Percentiles rank a stretch among this genome's conserved stretches.
Evolutionary conservation across 2,329 filamentous ascomycete genomes (phyloP).

Genomic region (Sclerotinia nivalis): DNA sequence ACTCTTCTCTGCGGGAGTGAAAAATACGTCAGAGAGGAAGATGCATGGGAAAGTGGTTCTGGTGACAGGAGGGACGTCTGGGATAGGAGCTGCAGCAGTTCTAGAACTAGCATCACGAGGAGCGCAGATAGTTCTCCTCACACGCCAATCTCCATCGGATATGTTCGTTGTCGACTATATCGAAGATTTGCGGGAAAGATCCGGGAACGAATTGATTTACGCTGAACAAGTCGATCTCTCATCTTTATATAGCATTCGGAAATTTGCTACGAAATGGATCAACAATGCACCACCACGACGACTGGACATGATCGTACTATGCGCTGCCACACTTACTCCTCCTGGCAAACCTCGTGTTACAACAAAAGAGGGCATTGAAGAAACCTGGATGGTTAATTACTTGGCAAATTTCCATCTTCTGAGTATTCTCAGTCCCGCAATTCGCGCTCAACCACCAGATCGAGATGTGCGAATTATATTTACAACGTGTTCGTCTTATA

Average conservation of each 20-base stretch:
- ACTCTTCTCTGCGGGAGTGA: conserved; percentile 73
- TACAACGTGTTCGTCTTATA: conserved; percentile 84
- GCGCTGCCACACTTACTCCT: conserved; percentile 75
- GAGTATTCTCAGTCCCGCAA: conserved; percentile 84
- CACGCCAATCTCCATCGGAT: conserved; percentile 77
- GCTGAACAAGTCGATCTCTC: conserved; percentile 91
- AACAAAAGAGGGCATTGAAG: conserved; percentile 80
- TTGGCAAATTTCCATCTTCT: conserved; percentile 94
- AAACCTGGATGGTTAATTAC: conserved; percentile 93
- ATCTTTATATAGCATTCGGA: conserved; percentile 84
- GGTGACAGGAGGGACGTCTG: conserved; percentile 91
- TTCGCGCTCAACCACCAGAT: conserved; percentile 89
- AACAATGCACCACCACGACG: conserved; percentile 89
- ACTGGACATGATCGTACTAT: conserved; percentile 88
- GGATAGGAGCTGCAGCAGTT: conserved; percentile 79
- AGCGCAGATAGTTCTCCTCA: conserved; percentile 88
- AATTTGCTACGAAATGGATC: conserved; percentile 97
- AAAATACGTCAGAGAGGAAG: conserved; percentile 72
- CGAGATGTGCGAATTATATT: conserved; percentile 89
- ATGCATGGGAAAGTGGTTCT: conserved; percentile 95
- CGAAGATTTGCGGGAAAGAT: conserved; percentile 75
- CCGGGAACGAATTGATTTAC: conserved; percentile 85
- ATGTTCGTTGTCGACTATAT: conserved; percentile 91
- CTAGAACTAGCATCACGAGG: conserved; percentile 75
- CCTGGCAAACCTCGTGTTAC: conserved; percentile 58